Percentiles rank a stretch among this genome's conserved stretches.
Conservation (phyloP, 306 rosid genomes). For the Ochetophila trinervis region DNA sequence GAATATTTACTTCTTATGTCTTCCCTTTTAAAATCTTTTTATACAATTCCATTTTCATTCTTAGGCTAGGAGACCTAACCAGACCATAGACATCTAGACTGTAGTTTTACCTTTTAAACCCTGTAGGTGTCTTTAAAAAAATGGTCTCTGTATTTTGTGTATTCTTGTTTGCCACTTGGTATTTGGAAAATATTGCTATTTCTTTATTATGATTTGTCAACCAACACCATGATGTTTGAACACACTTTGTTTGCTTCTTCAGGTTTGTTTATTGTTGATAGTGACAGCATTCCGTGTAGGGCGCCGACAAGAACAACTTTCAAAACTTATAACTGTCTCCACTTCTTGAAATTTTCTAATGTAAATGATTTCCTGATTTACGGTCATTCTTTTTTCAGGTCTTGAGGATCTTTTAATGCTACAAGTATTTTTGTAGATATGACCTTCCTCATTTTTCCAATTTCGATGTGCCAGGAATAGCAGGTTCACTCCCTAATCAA, state of each 20-base stretch:
- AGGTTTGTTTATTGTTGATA: slow-evolving; percentile 82
- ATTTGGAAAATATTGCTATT: slow-evolving; percentile 1
- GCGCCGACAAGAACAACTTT: slow-evolving; percentile 65
- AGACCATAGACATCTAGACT: slow-evolving; percentile 1
- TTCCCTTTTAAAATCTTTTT: not conserved
- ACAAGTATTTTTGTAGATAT: not conserved
- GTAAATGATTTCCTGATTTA: slow-evolving; percentile 1
- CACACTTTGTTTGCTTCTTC: slow-evolving; percentile 24
- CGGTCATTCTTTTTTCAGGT: slow-evolving; percentile 2
- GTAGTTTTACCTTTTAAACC: slow-evolving; percentile 4
- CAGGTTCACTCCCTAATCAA: not conserved
- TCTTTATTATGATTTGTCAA: not conserved
- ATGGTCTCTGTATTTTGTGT: not conserved
- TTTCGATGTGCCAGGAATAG: not conserved
- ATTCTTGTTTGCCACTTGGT: not conserved
- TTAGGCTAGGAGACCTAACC: not conserved
- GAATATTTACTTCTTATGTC: not conserved
- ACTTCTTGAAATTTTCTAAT: slow-evolving; percentile 26
- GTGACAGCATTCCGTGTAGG: slow-evolving; percentile 73
- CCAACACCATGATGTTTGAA: slow-evolving; percentile 3
- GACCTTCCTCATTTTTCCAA: not conserved
- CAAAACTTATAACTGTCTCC: slow-evolving; percentile 40
- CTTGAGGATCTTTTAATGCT: slow-evolving; percentile 8
- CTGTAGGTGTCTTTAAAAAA: not conserved
- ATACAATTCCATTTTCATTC: not conserved